Base-by-base conservation (phyloP, 192 early-diverging fungal genomes). In the Cladochytrium replicatum region DNA sequence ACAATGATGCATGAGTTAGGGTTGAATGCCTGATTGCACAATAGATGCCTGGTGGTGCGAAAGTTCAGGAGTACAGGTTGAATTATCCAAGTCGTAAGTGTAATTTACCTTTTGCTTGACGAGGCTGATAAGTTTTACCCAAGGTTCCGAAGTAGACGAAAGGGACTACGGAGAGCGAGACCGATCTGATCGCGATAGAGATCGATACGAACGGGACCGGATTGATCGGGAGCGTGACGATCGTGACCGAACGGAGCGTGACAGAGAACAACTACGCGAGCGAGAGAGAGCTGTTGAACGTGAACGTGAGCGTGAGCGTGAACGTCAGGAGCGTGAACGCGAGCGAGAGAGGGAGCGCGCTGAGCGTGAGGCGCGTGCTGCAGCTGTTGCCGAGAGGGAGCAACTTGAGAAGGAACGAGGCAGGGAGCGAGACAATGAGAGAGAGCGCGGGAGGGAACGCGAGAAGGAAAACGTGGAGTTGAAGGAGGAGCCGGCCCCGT, bases 401-500 rank as follows among this genome's bases (percentile, higher is more conserved):
- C 34, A 40, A 58, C 3, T 13, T 21, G 41, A 58, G 24, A 47
- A 57, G 54, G 25, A 1, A 41, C 2, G 9, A 22, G 55, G 55
- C 15, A 37, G 34, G 54, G 55, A 55, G 41, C n/a, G 42, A 40
- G 55, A 58, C 3, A 13, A 30, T 19, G 34, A 58, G 31, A 27
- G 29, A 8, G 58, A 63, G 9, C 52, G 47, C 17, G 59, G 52
- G 7, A 0, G 43, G 26, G 59, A 61, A 22, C 31, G 58, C 3
- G 58, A 54, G 23, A 11, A 54, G 9, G 55, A 51, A 50, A 57
- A 37, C 41, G 2, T 38, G 31, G 61, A 61, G 46, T 52, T 39
- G 42, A 55, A 64, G 11, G 46, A 45, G 21, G 29, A 50, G 27
- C 25, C 67, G 32, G 60, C 60, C 43, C 66, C 42, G 4, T 45